phyloP scores from a whole-genome alignment of 345 rosid species.

The Iberis pinnata region DNA sequence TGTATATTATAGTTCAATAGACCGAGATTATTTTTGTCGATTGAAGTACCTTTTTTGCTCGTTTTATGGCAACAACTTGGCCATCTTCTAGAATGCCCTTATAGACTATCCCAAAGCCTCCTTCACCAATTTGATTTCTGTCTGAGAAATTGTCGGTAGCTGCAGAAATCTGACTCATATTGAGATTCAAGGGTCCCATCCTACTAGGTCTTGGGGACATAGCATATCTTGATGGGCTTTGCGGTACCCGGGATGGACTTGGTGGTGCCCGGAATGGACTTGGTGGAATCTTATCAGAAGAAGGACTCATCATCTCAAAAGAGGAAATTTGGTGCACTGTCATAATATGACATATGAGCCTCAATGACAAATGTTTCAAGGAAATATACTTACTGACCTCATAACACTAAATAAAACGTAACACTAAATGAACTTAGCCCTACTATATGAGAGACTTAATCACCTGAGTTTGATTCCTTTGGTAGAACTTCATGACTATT shows the following conservation, averaged over 20 bases:
- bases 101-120: constrained; percentile 88
- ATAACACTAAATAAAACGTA: constrained; percentile 2
- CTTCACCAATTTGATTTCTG: constrained; percentile 67
- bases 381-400: neutral
- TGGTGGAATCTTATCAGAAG: constrained; percentile 50
- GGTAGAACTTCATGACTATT: constrained; percentile 45
- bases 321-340: constrained; percentile 60
- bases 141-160: constrained; percentile 72
- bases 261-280: constrained; percentile 32
- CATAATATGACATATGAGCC: constrained; percentile 22
- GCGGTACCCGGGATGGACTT: constrained; percentile 70
- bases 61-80: constrained; percentile 81
- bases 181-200: constrained; percentile 60
- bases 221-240: constrained; percentile 79
- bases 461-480: constrained; percentile 60
- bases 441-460: constrained; percentile 27
- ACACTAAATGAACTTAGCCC: too few species aligned
- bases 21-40: too few species aligned
- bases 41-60: constrained; percentile 74
- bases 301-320: constrained; percentile 42
- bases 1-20: neutral
- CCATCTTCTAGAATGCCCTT: constrained; percentile 64
- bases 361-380: constrained; percentile 10
- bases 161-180: constrained; percentile 45
- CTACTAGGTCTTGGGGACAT: constrained; percentile 62